Evolutionary conservation across 352 stramenopile species (phyloP).

Genomic region (Peronospora farinosa): DNA sequence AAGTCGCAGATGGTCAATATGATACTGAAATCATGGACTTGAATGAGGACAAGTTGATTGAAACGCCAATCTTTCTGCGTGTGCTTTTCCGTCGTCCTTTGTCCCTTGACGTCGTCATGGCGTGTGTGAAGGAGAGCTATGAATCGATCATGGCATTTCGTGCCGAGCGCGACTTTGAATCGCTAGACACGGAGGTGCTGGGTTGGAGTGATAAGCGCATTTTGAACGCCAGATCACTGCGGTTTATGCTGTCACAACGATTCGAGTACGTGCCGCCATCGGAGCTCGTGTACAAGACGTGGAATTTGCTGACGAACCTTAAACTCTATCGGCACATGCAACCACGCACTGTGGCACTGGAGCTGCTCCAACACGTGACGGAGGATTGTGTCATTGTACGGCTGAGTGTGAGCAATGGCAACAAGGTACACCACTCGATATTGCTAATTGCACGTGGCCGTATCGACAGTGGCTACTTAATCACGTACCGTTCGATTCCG

Average conservation of each 20-base stretch:
- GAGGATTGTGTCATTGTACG: constrained; percentile 57
- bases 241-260: constrained; percentile 57
- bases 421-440: constrained; percentile 42
- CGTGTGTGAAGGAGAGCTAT: constrained; percentile 48
- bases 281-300: constrained; percentile 67
- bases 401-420: constrained; percentile 34
- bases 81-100: constrained; percentile 43
- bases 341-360: constrained; percentile 41
- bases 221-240: constrained; percentile 35
- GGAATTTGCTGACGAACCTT: constrained; percentile 49
- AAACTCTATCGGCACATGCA: constrained; percentile 55
- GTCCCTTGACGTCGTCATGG: constrained; percentile 31
- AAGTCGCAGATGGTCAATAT: neutral
- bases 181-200: constrained; percentile 37
- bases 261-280: constrained; percentile 39
- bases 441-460: constrained; percentile 52
- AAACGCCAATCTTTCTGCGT: constrained; percentile 43
- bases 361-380: constrained; percentile 51
- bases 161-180: constrained; percentile 35
- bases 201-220: constrained; percentile 49
- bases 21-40: constrained; percentile 1
- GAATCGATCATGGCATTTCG: constrained; percentile 58
- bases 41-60: constrained; percentile 13
- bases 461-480: constrained; percentile 55
- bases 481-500: constrained; percentile 65